A percentile compares a stretch with the other conserved stretches of the same genome.
Conservation (phyloP, 2,329 filamentous ascomycete species). For the Calonectria henricotiae region DNA sequence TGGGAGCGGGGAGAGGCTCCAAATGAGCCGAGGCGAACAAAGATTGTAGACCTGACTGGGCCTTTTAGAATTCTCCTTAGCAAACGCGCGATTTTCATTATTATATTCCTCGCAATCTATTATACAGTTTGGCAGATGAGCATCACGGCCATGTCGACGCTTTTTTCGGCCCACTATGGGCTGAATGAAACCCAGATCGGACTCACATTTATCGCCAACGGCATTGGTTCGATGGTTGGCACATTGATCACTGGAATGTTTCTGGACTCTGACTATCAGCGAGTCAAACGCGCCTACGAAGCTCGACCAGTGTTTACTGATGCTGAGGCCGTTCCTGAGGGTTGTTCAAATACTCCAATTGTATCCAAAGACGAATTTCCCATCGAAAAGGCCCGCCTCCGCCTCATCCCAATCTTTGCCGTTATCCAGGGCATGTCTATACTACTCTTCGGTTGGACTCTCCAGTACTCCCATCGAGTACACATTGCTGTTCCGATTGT, state of each 20-base stretch:
- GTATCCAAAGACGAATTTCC: slow-evolving; percentile 59
- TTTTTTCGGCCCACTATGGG: slow-evolving; percentile 64
- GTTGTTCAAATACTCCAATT: no score
- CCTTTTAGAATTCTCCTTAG: slow-evolving; percentile 66
- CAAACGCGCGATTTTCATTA: slow-evolving; percentile 62
- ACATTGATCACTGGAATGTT: slow-evolving; percentile 69
- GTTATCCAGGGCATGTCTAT: slow-evolving; percentile 64
- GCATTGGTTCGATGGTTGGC: slow-evolving; percentile 69
- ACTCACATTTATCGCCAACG: slow-evolving; percentile 70
- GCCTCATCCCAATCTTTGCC: slow-evolving; percentile 64
- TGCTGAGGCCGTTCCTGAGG: neutral
- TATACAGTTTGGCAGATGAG: slow-evolving; percentile 72
- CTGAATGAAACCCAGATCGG: slow-evolving; percentile 65
- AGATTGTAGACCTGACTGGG: slow-evolving; percentile 62
- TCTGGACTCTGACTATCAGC: slow-evolving; percentile 68
- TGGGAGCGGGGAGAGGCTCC: slow-evolving; percentile 36
- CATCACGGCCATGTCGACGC: slow-evolving; percentile 68
- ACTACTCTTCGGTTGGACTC: slow-evolving; percentile 69
- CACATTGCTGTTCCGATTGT: slow-evolving; percentile 68
- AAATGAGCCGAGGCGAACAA: slow-evolving; percentile 38
- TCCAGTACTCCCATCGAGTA: slow-evolving; percentile 61
- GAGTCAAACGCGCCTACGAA: slow-evolving; percentile 54
- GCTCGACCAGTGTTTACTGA: neutral
- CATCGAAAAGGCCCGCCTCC: slow-evolving; percentile 68
- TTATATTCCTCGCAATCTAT: slow-evolving; percentile 66